Evolutionary conservation across 148 eudicot genomes (phyloP).

Genomic region (Selenicereus undatus): DNA sequence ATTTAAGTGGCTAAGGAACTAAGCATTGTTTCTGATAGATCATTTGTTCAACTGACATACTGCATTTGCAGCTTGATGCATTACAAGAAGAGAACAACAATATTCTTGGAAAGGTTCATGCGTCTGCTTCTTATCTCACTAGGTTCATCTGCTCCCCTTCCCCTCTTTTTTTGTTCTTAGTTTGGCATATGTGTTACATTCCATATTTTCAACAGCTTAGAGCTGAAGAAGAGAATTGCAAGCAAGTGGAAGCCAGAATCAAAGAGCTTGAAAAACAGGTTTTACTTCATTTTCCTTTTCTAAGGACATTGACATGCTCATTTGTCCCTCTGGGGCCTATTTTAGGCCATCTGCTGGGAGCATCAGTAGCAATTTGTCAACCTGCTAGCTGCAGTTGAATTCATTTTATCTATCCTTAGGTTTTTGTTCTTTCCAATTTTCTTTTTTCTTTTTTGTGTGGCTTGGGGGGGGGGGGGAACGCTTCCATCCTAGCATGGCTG

Average conservation of each 20-base stretch:
- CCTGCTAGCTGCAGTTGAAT: neutral
- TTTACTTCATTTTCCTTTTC: conserved; percentile 2
- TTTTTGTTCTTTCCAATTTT: neutral
- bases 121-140: conserved; percentile 4
- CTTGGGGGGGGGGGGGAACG: neutral
- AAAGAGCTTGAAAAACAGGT: conserved; percentile 97
- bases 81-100: conserved; percentile 80
- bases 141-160: neutral
- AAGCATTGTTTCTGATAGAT: neutral
- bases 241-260: conserved; percentile 77
- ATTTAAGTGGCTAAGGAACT: neutral
- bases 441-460: no score
- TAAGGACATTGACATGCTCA: neutral
- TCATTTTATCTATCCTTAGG: neutral
- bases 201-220: conserved; percentile 50
- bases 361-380: neutral
- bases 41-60: neutral
- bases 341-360: neutral
- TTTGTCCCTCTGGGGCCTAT: neutral
- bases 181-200: neutral
- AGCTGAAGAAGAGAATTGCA: conserved; percentile 61
- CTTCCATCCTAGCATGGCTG: neutral
- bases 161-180: neutral
- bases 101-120: conserved; percentile 55
- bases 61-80: conserved; percentile 69